These are phyloP conservation scores for Starmerella kuoi DNA, from an alignment of 805 yeast species.

Conservation along the genomic window DNA sequence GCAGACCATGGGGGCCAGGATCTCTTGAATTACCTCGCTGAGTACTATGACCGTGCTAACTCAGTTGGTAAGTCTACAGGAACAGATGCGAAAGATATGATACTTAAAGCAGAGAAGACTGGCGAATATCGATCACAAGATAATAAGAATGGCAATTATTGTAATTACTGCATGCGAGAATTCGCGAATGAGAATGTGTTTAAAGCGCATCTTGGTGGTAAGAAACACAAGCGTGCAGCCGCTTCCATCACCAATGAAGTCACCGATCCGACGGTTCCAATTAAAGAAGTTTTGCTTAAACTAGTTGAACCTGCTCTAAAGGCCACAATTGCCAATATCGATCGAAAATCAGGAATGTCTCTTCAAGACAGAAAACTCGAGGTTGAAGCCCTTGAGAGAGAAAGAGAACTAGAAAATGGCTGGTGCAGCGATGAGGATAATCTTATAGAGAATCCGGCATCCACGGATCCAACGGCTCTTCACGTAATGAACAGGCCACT, in stretches of 20 bases:
- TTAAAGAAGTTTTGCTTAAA: conserved; percentile 14
- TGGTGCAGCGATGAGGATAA: conserved; percentile 18
- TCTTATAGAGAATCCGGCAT: conserved; percentile 28
- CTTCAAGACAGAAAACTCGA: conserved; percentile 55
- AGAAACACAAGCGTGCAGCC: conserved; percentile 52
- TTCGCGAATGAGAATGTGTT: conserved; percentile 58
- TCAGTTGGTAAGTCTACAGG: conserved; percentile 34
- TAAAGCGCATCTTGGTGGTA: conserved; percentile 57
- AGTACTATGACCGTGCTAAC: conserved; percentile 37
- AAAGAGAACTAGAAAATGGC: conserved; percentile 21
- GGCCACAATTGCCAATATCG: conserved; percentile 48
- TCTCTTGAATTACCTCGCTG: conserved; percentile 39
- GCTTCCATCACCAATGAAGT: conserved; percentile 3
- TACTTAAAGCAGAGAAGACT: background rate
- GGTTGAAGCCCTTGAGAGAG: conserved; percentile 33
- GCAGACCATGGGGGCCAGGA: conserved; percentile 31
- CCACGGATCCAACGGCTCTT: conserved; percentile 24
- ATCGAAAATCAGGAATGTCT: conserved; percentile 56
- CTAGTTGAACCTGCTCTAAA: conserved; percentile 34
- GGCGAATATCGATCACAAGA: conserved; percentile 7
- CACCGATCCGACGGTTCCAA: background rate
- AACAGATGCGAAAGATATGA: conserved; percentile 14
- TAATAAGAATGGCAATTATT: conserved; percentile 31
- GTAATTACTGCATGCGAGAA: conserved; percentile 49
- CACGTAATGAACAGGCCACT: conserved; percentile 33